phyloP scores from a whole-genome alignment of 768 basidiomycete genomes.

The Flagelloscypha sp. region DNA sequence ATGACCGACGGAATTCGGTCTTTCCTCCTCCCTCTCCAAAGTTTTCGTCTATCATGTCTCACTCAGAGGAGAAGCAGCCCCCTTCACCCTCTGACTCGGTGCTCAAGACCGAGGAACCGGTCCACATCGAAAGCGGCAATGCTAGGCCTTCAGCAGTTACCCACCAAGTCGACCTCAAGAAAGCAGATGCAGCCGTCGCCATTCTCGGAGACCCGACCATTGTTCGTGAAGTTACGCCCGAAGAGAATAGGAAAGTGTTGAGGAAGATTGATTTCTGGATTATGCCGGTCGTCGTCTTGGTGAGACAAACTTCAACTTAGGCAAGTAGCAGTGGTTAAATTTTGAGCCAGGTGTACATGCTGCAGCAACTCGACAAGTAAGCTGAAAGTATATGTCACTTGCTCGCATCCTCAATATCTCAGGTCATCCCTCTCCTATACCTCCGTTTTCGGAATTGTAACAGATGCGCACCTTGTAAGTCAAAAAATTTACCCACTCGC shows the following conservation, averaged over 20 bases:
- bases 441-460: conserved; percentile 34
- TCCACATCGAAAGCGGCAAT: conserved; percentile 1
- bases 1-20: too few relatives aligned
- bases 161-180: conserved; percentile 9
- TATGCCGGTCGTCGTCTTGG: conserved; percentile 29
- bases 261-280: conserved; percentile 33
- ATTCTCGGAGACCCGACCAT: conserved; percentile 18
- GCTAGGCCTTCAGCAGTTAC: conserved; percentile 4
- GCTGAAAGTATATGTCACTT: conserved; percentile 7
- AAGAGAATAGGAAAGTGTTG: conserved; percentile 24
- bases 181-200: conserved; percentile 24
- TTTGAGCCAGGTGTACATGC: conserved; percentile 24
- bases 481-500: too few relatives aligned
- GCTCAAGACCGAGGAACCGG: not conserved
- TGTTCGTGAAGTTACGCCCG: conserved; percentile 20
- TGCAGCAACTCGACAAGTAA: conserved; percentile 38
- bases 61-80: too few relatives aligned
- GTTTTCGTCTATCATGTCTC: too few relatives aligned
- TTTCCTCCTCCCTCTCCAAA: too few relatives aligned
- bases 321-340: not conserved
- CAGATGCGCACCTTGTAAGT: conserved; percentile 21
- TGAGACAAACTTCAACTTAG: too few relatives aligned
- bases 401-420: not conserved
- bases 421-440: conserved; percentile 41
- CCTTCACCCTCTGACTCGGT: too few relatives aligned